phyloP scores from a whole-genome alignment of 495 filamentous ascomycete species.

The Aspergillus sclerotiicarbonarius region DNA sequence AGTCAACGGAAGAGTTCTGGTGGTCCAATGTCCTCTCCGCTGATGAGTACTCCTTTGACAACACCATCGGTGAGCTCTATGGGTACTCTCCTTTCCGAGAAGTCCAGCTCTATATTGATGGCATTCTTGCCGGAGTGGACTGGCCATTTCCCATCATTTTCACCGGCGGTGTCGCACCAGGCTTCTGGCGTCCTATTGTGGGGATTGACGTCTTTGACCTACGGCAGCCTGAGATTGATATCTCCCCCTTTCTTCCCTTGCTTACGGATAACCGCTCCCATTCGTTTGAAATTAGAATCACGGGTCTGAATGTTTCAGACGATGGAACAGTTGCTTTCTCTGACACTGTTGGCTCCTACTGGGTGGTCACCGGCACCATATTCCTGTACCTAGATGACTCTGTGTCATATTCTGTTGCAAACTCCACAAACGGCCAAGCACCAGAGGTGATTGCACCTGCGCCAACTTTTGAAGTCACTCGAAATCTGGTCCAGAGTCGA shows the following conservation, averaged over 20 bases:
- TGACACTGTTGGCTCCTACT: constrained; percentile 63
- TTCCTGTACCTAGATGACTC: constrained; percentile 61
- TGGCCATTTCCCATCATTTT: constrained; percentile 90
- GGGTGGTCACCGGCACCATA: constrained; percentile 81
- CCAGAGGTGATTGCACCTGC: constrained; percentile 34
- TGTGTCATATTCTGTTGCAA: constrained; percentile 32
- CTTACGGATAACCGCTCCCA: constrained; percentile 64
- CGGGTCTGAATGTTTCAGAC: constrained; percentile 53
- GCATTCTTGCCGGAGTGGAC: constrained; percentile 68
- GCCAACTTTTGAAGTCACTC: constrained; percentile 43
- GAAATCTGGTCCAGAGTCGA: constrained; percentile 37
- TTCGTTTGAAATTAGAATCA: constrained; percentile 68
- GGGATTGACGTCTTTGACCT: constrained; percentile 85
- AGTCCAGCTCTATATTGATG: constrained; percentile 77
- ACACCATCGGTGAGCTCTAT: constrained; percentile 55
- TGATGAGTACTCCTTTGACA: constrained; percentile 60
- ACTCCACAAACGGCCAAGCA: neutral
- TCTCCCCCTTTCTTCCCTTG: constrained; percentile 71
- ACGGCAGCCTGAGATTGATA: constrained; percentile 78
- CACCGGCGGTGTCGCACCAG: constrained; percentile 80
- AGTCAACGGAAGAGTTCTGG: constrained; percentile 84
- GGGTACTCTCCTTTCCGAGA: constrained; percentile 81
- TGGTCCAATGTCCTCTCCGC: constrained; percentile 75
- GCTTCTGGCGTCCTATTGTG: constrained; percentile 80
- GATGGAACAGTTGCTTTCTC: constrained; percentile 51